Conservation (phyloP, 2,329 filamentous ascomycete species). For the Colletotrichum sublineola region DNA sequence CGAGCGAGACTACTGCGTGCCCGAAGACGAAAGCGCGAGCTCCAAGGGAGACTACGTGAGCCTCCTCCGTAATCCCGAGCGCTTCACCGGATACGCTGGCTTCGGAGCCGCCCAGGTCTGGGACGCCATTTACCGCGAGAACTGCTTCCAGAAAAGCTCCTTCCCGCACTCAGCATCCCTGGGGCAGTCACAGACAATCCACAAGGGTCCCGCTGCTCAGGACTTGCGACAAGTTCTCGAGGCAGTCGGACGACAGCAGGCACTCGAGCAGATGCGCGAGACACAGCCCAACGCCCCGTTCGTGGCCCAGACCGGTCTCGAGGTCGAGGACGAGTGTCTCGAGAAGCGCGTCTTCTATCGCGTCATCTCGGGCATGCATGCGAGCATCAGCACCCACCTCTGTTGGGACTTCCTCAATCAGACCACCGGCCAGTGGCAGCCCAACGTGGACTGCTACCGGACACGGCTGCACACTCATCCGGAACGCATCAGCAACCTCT, state of each 20-base stretch:
- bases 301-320: conserved; percentile 74
- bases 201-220: conserved; percentile 66
- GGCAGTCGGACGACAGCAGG: conserved; percentile 70
- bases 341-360: conserved; percentile 99
- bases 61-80: conserved; percentile 90
- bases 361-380: conserved; percentile 96
- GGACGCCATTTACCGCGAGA: conserved; percentile 97
- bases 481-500: conserved; percentile 95
- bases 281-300: conserved; percentile 68
- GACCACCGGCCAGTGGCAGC: conserved; percentile 91
- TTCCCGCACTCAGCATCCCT: conserved; percentile 71
- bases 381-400: conserved; percentile 94
- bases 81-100: conserved; percentile 94
- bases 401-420: conserved; percentile 98
- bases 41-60: conserved; percentile 97
- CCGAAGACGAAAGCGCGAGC: conserved; percentile 89
- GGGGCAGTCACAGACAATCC: conserved; percentile 57
- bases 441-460: conserved; percentile 91
- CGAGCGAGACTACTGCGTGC: conserved; percentile 95
- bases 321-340: conserved; percentile 90
- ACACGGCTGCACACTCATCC: conserved; percentile 85
- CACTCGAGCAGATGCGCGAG: conserved; percentile 71
- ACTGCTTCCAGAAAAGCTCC: conserved; percentile 85
- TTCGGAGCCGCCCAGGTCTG: conserved; percentile 89
- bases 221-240: conserved; percentile 74